phyloP scores from a whole-genome alignment of 108 stramenopile genomes.

The Cyclotella baltica region DNA sequence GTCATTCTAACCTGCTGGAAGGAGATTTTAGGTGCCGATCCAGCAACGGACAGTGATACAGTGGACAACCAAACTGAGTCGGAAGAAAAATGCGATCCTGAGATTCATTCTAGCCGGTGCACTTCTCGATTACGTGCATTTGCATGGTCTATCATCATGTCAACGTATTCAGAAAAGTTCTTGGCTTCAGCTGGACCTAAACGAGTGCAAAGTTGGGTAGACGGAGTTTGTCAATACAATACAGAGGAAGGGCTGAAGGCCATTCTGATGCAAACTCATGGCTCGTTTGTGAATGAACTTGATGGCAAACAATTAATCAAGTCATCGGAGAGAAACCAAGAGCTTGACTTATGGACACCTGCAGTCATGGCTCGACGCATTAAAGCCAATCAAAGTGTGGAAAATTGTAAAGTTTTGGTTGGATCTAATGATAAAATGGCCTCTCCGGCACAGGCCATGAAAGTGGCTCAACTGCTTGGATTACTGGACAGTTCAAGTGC shows the following conservation, averaged over 20 bases:
- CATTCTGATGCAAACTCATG: slow-evolving; percentile 61
- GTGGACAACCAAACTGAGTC: not conserved
- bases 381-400: not conserved
- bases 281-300: not conserved
- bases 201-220: slow-evolving; percentile 52
- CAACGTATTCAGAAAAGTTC: slow-evolving; percentile 66
- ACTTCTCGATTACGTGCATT: slow-evolving; percentile 54
- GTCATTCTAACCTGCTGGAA: slow-evolving; percentile 56
- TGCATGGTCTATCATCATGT: slow-evolving; percentile 66
- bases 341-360: slow-evolving; percentile 54
- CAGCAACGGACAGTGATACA: not conserved
- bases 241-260: slow-evolving; percentile 59
- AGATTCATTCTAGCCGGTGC: slow-evolving; percentile 25
- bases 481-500: not conserved
- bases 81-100: slow-evolving; percentile 30
- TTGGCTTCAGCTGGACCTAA: slow-evolving; percentile 36
- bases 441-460: slow-evolving; percentile 35
- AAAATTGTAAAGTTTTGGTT: slow-evolving; percentile 44
- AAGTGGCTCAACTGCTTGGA: slow-evolving; percentile 35
- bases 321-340: not conserved
- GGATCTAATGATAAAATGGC: slow-evolving; percentile 68
- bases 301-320: not conserved
- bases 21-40: slow-evolving; percentile 47
- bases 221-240: slow-evolving; percentile 46
- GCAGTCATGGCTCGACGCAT: slow-evolving; percentile 60